Percentiles rank a stretch among this genome's conserved stretches.
These are phyloP conservation scores for Mariannaea elegans DNA, from an alignment of 2,329 filamentous ascomycete species.

Conservation along the genomic window DNA sequence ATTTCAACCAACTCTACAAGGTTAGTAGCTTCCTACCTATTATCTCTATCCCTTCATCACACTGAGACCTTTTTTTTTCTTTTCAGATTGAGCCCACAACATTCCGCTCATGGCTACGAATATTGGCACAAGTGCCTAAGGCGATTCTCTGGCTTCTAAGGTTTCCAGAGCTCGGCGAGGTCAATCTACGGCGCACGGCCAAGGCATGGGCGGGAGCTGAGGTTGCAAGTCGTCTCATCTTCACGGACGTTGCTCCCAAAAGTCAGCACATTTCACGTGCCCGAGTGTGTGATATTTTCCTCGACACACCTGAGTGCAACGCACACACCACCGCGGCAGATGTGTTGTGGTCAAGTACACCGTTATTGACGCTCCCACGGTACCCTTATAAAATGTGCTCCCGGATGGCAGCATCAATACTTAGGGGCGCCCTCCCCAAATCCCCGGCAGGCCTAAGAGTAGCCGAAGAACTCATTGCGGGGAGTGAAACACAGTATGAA, in stretches of 20 bases:
- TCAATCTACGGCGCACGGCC: slow-evolving; percentile 83
- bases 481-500: slow-evolving; percentile 85
- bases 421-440: slow-evolving; percentile 86
- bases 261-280: slow-evolving; percentile 92
- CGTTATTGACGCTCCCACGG: slow-evolving; percentile 86
- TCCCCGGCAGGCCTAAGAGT: slow-evolving; percentile 71
- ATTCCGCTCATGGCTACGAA: slow-evolving; percentile 94
- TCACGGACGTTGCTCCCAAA: slow-evolving; percentile 97
- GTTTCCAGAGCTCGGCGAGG: slow-evolving; percentile 92
- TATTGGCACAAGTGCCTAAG: slow-evolving; percentile 84
- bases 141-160: slow-evolving; percentile 95
- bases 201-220: slow-evolving; percentile 83
- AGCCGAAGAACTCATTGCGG: slow-evolving; percentile 79
- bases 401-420: slow-evolving; percentile 94
- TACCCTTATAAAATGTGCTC: slow-evolving; percentile 99
- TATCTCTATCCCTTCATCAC: background rate
- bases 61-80: slow-evolving; percentile 16
- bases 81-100: slow-evolving; percentile 94
- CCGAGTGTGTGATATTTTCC: slow-evolving; percentile 90
- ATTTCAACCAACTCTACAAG: slow-evolving; percentile 99
- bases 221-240: slow-evolving; percentile 87
- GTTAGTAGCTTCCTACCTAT: slow-evolving; percentile 57
- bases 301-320: slow-evolving; percentile 98
- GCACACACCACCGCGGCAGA: slow-evolving; percentile 98
- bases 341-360: slow-evolving; percentile 95